phyloP scores from a whole-genome alignment of 139 green algal species.

The Chlorella vulgaris region DNA sequence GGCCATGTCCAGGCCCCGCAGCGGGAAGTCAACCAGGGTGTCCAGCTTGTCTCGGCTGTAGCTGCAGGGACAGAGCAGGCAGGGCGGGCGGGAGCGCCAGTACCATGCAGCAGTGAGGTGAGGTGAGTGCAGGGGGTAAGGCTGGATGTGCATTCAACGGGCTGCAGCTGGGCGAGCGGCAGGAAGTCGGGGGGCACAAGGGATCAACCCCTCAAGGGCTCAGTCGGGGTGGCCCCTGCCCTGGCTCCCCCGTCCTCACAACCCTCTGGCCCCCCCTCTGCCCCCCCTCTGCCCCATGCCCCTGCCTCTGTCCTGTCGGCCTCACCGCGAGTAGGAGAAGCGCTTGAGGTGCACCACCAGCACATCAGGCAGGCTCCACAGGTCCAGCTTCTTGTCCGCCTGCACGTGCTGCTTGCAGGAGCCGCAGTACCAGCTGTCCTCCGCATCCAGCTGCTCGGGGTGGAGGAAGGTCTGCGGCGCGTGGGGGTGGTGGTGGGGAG shows the following conservation, averaged over 20 bases:
- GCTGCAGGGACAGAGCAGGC: conserved; percentile 18
- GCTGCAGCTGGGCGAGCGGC: background rate
- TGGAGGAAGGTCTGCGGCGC: conserved; percentile 68
- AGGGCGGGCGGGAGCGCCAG: background rate
- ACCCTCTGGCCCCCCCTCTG: background rate
- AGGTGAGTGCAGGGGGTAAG: background rate
- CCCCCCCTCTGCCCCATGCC: no score
- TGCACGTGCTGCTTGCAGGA: conserved; percentile 79
- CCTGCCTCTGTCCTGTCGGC: no score
- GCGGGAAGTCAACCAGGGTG: conserved; percentile 75
- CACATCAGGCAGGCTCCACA: conserved; percentile 90
- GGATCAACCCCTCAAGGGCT: no score
- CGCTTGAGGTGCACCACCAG: conserved; percentile 97
- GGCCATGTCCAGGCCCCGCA: conserved; percentile 81
- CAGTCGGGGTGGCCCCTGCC: no score
- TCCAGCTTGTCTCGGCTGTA: conserved; percentile 84
- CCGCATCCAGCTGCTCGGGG: conserved; percentile 79
- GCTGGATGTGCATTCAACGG: no score
- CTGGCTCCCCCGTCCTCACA: no score
- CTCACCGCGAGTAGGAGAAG: conserved; percentile 81
- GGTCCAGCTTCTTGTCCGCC: conserved; percentile 91
- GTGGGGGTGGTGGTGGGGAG: background rate
- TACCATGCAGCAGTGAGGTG: background rate
- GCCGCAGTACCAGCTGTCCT: conserved; percentile 85
- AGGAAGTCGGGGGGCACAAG: no score